Conservation (phyloP, 371 early-diverging fungal genomes). For the Saksenaea oblongispora region DNA sequence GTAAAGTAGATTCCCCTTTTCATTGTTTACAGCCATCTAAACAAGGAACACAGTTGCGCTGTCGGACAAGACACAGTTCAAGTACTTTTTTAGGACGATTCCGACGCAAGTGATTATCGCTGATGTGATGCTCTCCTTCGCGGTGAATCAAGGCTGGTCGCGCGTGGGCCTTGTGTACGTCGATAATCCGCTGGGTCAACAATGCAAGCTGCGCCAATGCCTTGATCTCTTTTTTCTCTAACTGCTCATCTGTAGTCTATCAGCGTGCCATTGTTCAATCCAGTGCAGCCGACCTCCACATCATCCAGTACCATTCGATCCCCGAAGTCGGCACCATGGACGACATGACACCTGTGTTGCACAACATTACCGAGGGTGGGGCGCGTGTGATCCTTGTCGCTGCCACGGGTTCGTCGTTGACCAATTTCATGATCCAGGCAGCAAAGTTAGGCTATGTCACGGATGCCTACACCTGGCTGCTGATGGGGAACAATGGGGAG, state of each 20-base stretch:
- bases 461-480: constrained; percentile 56
- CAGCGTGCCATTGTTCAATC: constrained; percentile 44
- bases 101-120: constrained; percentile 48
- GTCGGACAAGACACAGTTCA: constrained; percentile 43
- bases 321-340: constrained; percentile 18
- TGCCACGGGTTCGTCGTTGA: constrained; percentile 28
- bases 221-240: background rate
- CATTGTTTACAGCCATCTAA: background rate
- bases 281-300: constrained; percentile 30
- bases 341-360: constrained; percentile 21
- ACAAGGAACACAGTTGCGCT: constrained; percentile 32
- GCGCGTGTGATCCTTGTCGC: constrained; percentile 50
- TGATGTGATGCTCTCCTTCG: constrained; percentile 50
- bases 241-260: constrained; percentile 24
- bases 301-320: constrained; percentile 38
- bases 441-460: constrained; percentile 31
- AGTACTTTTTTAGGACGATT: constrained; percentile 58
- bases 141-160: constrained; percentile 45
- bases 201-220: constrained; percentile 30
- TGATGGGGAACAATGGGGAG: constrained; percentile 44
- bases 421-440: constrained; percentile 35
- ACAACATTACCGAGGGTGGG: constrained; percentile 34
- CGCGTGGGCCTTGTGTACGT: constrained; percentile 50
- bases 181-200: constrained; percentile 50
- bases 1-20: constrained; percentile 18